Percentiles rank a stretch among this genome's conserved stretches.
phyloP scores from a whole-genome alignment of 306 rosid species.

The Vigna hirtella region DNA sequence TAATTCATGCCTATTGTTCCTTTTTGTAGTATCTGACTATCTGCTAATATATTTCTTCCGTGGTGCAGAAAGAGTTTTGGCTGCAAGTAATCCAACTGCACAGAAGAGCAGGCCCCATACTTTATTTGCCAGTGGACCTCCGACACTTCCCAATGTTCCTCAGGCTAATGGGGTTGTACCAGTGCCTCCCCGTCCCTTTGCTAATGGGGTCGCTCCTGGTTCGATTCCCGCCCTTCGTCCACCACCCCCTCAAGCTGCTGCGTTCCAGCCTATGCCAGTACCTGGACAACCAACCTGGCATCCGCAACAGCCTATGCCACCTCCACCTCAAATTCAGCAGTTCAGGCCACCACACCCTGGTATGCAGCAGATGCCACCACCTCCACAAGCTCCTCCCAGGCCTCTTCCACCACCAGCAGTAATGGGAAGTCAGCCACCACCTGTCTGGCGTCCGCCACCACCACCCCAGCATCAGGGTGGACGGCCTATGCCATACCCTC shows the following conservation, averaged over 20 bases:
- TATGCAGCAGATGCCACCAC: slow-evolving; percentile 93
- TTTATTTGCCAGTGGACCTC: slow-evolving; percentile 94
- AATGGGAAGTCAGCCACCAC: slow-evolving; percentile 82
- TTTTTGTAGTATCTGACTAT: slow-evolving; percentile 1
- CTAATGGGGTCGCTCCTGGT: slow-evolving; percentile 73
- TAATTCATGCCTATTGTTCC: neutral
- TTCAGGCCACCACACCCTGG: slow-evolving; percentile 78
- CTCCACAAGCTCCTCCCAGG: slow-evolving; percentile 77
- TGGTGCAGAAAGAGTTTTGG: slow-evolving; percentile 92
- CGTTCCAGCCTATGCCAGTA: slow-evolving; percentile 76
- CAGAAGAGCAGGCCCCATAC: slow-evolving; percentile 97
- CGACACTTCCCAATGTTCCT: slow-evolving; percentile 69
- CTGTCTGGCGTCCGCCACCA: slow-evolving; percentile 80
- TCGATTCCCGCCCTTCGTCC: slow-evolving; percentile 73
- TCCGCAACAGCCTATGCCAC: slow-evolving; percentile 76
- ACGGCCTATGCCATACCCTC: slow-evolving; percentile 64
- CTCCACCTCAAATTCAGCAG: slow-evolving; percentile 81
- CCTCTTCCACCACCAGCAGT: slow-evolving; percentile 87
- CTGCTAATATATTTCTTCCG: slow-evolving; percentile 19
- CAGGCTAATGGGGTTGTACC: slow-evolving; percentile 74
- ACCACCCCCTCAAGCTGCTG: slow-evolving; percentile 77
- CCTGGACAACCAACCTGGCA: slow-evolving; percentile 77
- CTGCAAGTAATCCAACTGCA: slow-evolving; percentile 85
- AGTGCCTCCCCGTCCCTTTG: slow-evolving; percentile 83
- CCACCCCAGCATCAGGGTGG: slow-evolving; percentile 78